Evolutionary conservation across 2,329 filamentous ascomycete species (phyloP), one percentile per base, ranked within the genome.

Genomic region (Rutstroemia sydowiana): DNA sequence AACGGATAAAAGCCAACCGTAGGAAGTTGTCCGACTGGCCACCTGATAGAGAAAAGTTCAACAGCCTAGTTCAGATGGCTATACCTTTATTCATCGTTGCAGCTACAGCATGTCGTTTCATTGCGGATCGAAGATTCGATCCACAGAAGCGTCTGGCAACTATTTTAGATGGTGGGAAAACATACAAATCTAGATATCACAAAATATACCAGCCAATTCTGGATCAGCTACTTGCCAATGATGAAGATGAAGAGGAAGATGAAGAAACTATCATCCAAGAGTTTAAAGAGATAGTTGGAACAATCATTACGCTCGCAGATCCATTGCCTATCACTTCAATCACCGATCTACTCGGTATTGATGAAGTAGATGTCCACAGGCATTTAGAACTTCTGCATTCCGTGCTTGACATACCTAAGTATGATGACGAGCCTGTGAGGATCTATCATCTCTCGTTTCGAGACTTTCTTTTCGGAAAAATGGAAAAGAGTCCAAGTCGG

Each of bases 71-170:
- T 32, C 6, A 21, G 10, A 68, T 65, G 57, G 62, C 68, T 13
- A 51, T 59, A 5, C 67, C 68, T 0, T 54, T 72, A 4, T 68
- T 68, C 50, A 67, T 67, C 36, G 65, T 59, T 57, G 66, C 66
- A n/a, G 45, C 61, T 51, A 63, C 61, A 13, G 28, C 51, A 4
- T 65, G 56, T 39, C 58, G 60, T 3, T 63, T 60, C 49, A 8
- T 55, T 32, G 20, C 20, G 28, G 49, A 52, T 18, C 42, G 9
- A 41, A 41, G 11, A 23, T 41, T 34, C 26, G n/a, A 45, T n/a
- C 49, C 49, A 8, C 30, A 52, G 20, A 36, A 51, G 13, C 48
- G 30, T 3, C 31, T 51, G 20, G 30, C n/a, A 13, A 45, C 14
- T n/a, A 44, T 51, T 8, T 40, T 51, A 5, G 20, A 51, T 21